Percentiles rank a stretch among this genome's conserved stretches.
Conservation (phyloP, 2,329 filamentous ascomycete genomes). For the Orbilia oligospora region DNA sequence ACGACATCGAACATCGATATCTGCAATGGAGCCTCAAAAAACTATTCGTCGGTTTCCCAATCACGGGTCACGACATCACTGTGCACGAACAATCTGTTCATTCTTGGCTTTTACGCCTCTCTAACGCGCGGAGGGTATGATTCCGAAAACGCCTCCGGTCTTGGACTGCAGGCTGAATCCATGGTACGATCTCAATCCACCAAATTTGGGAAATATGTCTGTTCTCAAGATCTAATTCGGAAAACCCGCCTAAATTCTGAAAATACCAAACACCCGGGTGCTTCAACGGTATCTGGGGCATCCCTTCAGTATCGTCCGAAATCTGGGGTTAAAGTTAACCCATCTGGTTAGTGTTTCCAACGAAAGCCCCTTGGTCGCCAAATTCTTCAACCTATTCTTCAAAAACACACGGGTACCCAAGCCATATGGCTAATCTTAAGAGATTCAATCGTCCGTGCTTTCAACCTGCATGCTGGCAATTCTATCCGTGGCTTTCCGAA, state of each 20-base stretch:
- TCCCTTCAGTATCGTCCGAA: constrained; percentile 25
- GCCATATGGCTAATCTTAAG: constrained; percentile 10
- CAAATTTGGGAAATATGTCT: neutral
- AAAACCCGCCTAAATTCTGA: constrained; percentile 35
- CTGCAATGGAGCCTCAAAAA: constrained; percentile 28
- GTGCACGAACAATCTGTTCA: constrained; percentile 10
- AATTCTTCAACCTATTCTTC: neutral
- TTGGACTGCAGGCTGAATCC: constrained; percentile 27
- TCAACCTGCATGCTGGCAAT: neutral
- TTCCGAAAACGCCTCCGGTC: constrained; percentile 3
- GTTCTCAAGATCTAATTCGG: constrained; percentile 25
- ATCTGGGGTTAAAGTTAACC: constrained; percentile 29
- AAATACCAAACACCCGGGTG: constrained; percentile 21
- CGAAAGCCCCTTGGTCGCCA: neutral
- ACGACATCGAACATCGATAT: constrained; percentile 25
- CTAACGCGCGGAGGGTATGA: constrained; percentile 5
- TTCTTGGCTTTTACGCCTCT: constrained; percentile 13
- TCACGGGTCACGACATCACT: constrained; percentile 18
- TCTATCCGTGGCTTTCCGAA: no score
- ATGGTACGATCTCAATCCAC: constrained; percentile 14
- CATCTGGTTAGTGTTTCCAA: constrained; percentile 21
- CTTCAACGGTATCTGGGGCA: constrained; percentile 28
- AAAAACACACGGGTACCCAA: neutral
- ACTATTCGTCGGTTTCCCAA: constrained; percentile 8
- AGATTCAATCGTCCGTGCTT: constrained; percentile 8